Percentiles rank a stretch among this genome's conserved stretches.
Evolutionary conservation across 2,329 filamentous ascomycete species (phyloP).

Genomic region (Colletotrichum liriopes): DNA sequence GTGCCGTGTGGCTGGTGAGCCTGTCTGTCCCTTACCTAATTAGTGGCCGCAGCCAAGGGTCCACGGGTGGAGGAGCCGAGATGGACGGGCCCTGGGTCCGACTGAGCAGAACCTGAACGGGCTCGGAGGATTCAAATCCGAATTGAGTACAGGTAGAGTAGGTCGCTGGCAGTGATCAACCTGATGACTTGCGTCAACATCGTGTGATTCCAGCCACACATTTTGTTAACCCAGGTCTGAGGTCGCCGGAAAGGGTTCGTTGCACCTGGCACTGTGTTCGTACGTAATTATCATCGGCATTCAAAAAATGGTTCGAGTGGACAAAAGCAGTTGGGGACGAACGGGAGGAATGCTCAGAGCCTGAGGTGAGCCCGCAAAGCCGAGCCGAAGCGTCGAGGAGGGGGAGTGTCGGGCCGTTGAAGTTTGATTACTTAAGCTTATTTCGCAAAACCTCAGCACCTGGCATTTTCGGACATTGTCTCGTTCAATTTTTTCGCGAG

Average conservation of each 20-base stretch:
- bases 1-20: constrained; percentile 8
- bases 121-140: constrained; percentile 33
- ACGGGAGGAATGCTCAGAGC: not conserved
- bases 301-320: not conserved
- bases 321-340: not conserved
- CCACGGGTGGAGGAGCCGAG: constrained; percentile 6
- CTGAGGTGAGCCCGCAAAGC: not conserved
- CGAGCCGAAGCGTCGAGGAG: not conserved
- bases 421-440: constrained; percentile 41
- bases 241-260: not conserved
- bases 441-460: constrained; percentile 9
- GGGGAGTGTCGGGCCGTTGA: not conserved
- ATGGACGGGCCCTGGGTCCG: not conserved
- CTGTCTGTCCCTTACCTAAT: not conserved
- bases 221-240: not conserved
- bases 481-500: constrained; percentile 5
- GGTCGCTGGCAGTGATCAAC: constrained; percentile 1
- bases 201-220: constrained; percentile 19
- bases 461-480: constrained; percentile 17
- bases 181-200: constrained; percentile 19
- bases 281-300: not conserved
- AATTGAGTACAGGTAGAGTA: constrained; percentile 1
- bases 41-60: not conserved
- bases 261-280: not conserved
- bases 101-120: not conserved